Base-by-base conservation (phyloP, 371 early-diverging fungal species). In the Phascolomyces articulosus region DNA sequence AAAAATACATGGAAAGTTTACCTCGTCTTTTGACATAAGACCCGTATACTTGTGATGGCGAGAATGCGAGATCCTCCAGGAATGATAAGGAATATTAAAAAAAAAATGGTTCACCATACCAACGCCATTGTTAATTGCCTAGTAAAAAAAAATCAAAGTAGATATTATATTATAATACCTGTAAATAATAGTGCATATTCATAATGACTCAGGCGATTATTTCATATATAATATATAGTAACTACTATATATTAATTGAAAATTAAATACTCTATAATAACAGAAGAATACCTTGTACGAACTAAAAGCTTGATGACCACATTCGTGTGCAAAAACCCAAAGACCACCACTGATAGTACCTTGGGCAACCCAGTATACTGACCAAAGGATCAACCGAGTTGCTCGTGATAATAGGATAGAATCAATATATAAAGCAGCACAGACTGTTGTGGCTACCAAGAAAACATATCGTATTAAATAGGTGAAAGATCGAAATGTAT, bases 291-390 rank as follows among this genome's bases (percentile, higher is more conserved):
- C 77, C 68, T 84, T 85, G 82, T 86, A 87, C 63, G 88, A 81
- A 21, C 92, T 91, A 82, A 93, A 96, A 4, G 91, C 87, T 58
- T 89, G 91, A 73, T 94, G 96, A 9, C 95, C 96, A 68, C 91
- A 88, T 72, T 91, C 95, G 70, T 95, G 95, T 34, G 93, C 95
- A 58, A 94, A 82, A 24, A 94, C 93, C 96, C 96, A 95, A 59
- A 93, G 55, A 27, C 96, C 96, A 23, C 93, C 94, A 69, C 87
- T 82, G 24, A 93, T 89, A 51, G 91, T 78, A 47, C 95, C 94
- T 72, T 92, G 93, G 47, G 78, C 73, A 34, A 90, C 70, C 92
- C 94, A 92, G 85, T 93, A 94, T 16, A 73, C 51, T 1, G 87
- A 78, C 96, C 96, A 95, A 0, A 88, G 82, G 16, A 83, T 64